Evolutionary conservation across 768 basidiomycete species (phyloP).

Genomic region (Trichaptum fuscoviolaceum): DNA sequence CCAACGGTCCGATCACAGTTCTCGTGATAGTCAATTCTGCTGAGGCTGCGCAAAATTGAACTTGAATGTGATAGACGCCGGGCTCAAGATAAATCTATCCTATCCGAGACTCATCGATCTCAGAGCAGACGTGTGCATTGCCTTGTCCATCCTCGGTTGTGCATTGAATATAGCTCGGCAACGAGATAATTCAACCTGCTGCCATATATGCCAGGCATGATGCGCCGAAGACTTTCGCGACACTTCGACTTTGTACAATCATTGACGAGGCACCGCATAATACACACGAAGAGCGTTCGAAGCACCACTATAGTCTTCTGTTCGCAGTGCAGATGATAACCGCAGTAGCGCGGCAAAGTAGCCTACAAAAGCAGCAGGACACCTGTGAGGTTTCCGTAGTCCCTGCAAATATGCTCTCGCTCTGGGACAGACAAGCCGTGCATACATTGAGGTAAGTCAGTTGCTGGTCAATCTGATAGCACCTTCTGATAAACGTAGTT

Average conservation of each 20-base stretch:
- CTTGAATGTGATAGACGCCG: no score
- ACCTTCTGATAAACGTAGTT: no score
- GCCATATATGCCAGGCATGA: neutral
- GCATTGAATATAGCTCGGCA: neutral
- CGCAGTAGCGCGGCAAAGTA: neutral
- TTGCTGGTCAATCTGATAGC: no score
- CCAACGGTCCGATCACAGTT: no score
- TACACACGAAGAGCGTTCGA: no score
- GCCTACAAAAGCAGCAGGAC: neutral
- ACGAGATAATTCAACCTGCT: neutral
- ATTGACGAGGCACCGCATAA: no score
- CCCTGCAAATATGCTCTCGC: neutral
- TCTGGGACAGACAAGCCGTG: neutral
- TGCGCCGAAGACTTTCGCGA: neutral
- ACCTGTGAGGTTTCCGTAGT: neutral
- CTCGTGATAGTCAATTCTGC: no score
- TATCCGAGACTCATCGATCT: neutral
- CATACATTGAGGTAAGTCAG: neutral
- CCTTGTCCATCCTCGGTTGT: no score
- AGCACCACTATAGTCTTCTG: neutral
- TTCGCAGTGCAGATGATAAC: neutral
- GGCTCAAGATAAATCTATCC: neutral
- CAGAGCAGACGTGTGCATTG: neutral
- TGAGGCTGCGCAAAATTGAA: no score
- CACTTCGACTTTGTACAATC: no score